Evolutionary conservation across 495 filamentous ascomycete genomes (phyloP), one percentile per base, ranked within the genome.

Genomic region (Lophium mytilinum): DNA sequence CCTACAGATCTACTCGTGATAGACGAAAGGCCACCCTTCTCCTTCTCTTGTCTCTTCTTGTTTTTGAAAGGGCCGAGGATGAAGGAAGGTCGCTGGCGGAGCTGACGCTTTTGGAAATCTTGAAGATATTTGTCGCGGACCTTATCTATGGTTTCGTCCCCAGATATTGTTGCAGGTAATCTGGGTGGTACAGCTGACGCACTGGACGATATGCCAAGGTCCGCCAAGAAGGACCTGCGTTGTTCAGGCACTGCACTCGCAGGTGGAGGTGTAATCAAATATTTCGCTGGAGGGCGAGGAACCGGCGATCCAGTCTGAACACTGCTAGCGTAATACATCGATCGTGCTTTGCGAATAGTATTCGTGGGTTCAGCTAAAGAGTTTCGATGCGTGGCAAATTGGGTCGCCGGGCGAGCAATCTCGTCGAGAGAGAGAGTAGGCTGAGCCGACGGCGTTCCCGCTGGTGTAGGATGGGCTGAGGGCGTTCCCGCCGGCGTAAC

Each of bases 1-100:
- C 53, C 17, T 10, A 24, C 37, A 6, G 51, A 24, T 30, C 24
- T 30, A 30, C 24, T 30, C 9, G 18, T 17, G 14, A 42, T 18
- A 12, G 54, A 37, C 14, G 12, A 12, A 17, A 40, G 11, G 19
- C 55, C 51, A 1, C 52, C 36, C 56, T 62, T 55, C 30, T 39
- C 51, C 49, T 61, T 66, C 41, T 63, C 56, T 48, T 66, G 61
- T 12, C 61, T 51, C 47, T 68, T 69, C 55, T 66, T 63, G 40
- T 68, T 69, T 52, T 66, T 63, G 59, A 71, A 71, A 3, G 69
- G 63, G 4, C 61, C 65, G 0, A 69, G 48, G 45, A 71, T 64
- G 48, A 69, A 57, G 2, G 69, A 71, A 33, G 65, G 68, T n/a
- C 63, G 58, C 45, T 68, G 54, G 10, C 58, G 51, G 14, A 71